Evolutionary conservation across 352 stramenopile species (phyloP).

Genomic region (Vaucheria bursata): DNA sequence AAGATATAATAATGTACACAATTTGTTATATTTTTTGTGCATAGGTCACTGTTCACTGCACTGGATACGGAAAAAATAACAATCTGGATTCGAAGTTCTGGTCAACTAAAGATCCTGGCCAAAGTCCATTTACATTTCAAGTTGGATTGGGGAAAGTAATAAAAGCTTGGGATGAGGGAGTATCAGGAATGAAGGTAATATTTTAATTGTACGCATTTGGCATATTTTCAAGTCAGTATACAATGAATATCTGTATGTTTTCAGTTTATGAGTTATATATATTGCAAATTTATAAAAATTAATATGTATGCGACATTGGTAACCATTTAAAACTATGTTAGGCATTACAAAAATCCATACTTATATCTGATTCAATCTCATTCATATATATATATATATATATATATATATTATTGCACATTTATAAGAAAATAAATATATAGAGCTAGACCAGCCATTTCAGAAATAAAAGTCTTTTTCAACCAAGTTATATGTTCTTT

Average conservation of each 20-base stretch:
- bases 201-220: too few relatives aligned
- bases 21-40: conserved; percentile 3
- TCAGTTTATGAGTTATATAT: too few relatives aligned
- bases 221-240: background rate
- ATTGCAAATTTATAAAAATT: conserved; percentile 54
- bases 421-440: too few relatives aligned
- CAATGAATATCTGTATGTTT: background rate
- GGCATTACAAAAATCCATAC: too few relatives aligned
- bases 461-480: too few relatives aligned
- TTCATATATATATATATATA: too few relatives aligned
- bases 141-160: conserved; percentile 85
- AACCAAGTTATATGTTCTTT: too few relatives aligned
- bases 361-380: too few relatives aligned
- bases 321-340: too few relatives aligned
- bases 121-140: conserved; percentile 81
- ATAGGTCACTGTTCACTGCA: conserved; percentile 64
- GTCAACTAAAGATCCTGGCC: conserved; percentile 86
- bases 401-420: too few relatives aligned
- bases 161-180: conserved; percentile 85
- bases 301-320: too few relatives aligned
- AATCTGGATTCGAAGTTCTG: conserved; percentile 79
- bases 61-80: conserved; percentile 61
- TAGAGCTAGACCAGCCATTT: too few relatives aligned
- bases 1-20: background rate
- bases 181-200: conserved; percentile 60